Conservation (phyloP, 2,329 filamentous ascomycete species). For the Pseudogymnoascus sp. region DNA sequence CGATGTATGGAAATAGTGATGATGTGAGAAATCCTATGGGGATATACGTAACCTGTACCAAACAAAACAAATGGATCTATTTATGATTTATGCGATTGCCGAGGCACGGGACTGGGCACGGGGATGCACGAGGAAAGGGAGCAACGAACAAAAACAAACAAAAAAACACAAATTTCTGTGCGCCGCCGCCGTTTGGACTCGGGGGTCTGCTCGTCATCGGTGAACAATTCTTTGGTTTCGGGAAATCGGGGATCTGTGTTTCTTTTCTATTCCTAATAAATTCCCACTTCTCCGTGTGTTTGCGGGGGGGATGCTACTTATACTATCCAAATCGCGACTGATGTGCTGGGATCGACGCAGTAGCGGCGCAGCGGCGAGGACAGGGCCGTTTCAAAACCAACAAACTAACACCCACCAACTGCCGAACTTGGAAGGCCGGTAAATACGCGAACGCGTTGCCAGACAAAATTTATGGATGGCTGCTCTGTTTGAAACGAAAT, state of each 20-base stretch:
- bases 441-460: neutral
- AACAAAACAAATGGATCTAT: neutral
- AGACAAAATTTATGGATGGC: neutral
- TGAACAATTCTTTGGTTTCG: neutral
- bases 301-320: neutral
- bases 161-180: neutral
- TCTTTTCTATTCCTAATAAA: slow-evolving; percentile 5
- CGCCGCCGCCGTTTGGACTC: neutral
- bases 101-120: neutral
- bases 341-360: neutral
- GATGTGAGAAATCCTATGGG: neutral
- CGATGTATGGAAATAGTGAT: neutral
- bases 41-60: neutral
- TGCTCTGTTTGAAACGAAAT: neutral
- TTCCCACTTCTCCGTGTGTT: neutral
- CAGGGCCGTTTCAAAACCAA: neutral
- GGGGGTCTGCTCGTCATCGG: neutral
- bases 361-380: neutral
- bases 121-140: neutral
- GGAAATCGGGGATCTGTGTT: neutral
- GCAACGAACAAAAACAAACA: neutral
- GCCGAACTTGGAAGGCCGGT: neutral
- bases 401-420: neutral
- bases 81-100: neutral
- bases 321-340: neutral